Base-by-base conservation (phyloP, 257 asterid genomes). In the Eustoma russellianum region DNA sequence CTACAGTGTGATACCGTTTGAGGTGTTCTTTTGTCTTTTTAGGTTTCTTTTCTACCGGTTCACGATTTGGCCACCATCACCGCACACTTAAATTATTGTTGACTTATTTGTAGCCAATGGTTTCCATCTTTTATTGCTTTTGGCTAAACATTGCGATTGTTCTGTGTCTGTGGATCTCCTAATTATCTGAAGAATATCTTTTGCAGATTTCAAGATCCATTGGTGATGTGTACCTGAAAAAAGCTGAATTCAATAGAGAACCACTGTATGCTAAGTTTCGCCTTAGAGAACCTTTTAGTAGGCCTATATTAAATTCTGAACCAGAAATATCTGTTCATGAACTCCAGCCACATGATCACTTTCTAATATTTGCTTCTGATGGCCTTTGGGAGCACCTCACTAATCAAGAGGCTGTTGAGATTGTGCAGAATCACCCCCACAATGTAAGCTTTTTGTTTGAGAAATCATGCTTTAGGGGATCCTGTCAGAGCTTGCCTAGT, bases 331-430 rank as follows among this genome's bases (percentile, higher is more conserved):
- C 63, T 19, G 77, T 73, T 50, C 77, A 66, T 28, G 75, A 73
- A 68, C 77, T 77, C 41, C 70, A 70, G 56, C 71, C 77, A 45
- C 56, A 73, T 5, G 83, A 77, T 56, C 74, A 73, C 40, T 77
- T 77, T 54, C 75, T 77, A 61, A 77, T 77, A 64, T 57, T 77
- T 67, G 83, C 83, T 41, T 77, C 83, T 18, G 83, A 77, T 46
- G 83, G 83, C 45, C 79, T 77, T 19, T 77, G 83, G 83, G 83
- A 77, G 52, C 83, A 77, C 69, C 75, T 77, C 17, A 66, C 56
- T 75, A 70, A 77, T 55, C 83, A 77, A 61, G 83, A 76, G 50
- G 82, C 82, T 2, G 77, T 76, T 48, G 79, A 69, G 60, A 76
- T 76, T n/a, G 82, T 76, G 51, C 82, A 69, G 49, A 69, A 72